These are phyloP conservation scores for Coriaria nepalensis DNA, from an alignment of 306 rosid species.

Conservation along the genomic window DNA sequence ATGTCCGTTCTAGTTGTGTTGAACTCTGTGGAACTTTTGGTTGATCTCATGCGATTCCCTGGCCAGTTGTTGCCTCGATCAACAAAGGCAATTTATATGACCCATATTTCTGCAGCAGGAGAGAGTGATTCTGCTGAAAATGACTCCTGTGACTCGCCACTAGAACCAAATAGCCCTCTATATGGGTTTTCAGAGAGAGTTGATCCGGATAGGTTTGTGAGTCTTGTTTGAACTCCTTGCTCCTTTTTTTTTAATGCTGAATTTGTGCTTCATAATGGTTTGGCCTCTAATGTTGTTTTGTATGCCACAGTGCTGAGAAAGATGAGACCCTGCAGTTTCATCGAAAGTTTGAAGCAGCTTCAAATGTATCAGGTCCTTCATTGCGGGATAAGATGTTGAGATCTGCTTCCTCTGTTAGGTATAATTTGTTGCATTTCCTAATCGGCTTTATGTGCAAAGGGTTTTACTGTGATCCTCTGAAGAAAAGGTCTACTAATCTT, in stretches of 20 bases:
- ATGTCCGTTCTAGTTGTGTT: slow-evolving; percentile 71
- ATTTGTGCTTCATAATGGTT: too few species aligned
- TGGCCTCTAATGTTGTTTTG: slow-evolving; percentile 13
- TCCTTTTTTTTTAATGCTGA: not conserved
- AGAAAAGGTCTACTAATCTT: slow-evolving; percentile 7
- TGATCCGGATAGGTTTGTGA: slow-evolving; percentile 43
- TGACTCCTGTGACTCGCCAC: slow-evolving; percentile 97
- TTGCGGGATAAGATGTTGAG: slow-evolving; percentile 71
- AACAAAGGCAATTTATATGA: slow-evolving; percentile 78
- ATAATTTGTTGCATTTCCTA: too few species aligned
- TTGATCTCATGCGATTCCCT: slow-evolving; percentile 93
- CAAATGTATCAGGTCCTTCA: slow-evolving; percentile 37
- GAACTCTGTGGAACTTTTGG: slow-evolving; percentile 81
- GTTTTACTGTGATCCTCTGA: too few species aligned
- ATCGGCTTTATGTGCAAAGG: too few species aligned
- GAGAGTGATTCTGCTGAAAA: slow-evolving; percentile 99
- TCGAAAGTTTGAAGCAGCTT: slow-evolving; percentile 43
- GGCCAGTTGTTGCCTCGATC: slow-evolving; percentile 76
- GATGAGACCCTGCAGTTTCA: slow-evolving; percentile 68
- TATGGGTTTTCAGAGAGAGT: slow-evolving; percentile 78
- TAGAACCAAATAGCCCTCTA: slow-evolving; percentile 98
- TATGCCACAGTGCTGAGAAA: slow-evolving; percentile 52
- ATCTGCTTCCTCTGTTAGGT: slow-evolving; percentile 28
- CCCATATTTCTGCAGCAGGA: slow-evolving; percentile 87
- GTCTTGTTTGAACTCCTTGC: slow-evolving; percentile 1